These are phyloP conservation scores for Metroxylon sagu DNA, from an alignment of 176 grass and related monocot species.

Conservation along the genomic window DNA sequence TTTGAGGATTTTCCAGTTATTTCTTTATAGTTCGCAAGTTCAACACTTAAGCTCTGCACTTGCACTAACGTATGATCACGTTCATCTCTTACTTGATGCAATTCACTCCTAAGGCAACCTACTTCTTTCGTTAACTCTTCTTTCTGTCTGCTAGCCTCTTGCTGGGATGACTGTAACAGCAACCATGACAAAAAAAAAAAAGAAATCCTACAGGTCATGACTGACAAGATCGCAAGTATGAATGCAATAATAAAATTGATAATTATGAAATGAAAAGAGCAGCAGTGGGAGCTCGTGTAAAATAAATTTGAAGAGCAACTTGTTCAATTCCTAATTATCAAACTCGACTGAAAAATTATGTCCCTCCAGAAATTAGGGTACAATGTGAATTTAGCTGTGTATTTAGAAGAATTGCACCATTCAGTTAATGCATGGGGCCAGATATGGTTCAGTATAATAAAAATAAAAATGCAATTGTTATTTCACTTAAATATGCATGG, in stretches of 20 bases:
- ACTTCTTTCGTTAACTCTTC: conserved; percentile 69
- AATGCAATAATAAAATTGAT: neutral
- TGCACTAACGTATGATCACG: conserved; percentile 42
- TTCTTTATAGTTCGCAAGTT: conserved; percentile 40
- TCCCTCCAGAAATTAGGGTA: no score
- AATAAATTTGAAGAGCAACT: no score
- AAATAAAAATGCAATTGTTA: no score
- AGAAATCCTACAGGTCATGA: neutral
- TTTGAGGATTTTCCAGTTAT: conserved; percentile 27
- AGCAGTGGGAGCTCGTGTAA: no score
- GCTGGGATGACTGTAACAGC: conserved; percentile 47
- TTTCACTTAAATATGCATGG: no score
- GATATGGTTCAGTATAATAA: no score
- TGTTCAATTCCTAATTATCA: no score
- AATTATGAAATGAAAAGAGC: no score
- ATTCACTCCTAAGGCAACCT: conserved; percentile 49
- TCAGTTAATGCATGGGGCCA: no score
- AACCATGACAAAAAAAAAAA: conserved; percentile 8
- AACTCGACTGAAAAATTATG: no score
- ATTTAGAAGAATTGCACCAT: no score
- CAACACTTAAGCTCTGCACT: conserved; percentile 37
- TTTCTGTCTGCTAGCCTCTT: conserved; percentile 62
- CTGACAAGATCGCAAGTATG: neutral
- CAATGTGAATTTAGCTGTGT: no score
- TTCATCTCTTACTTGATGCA: conserved; percentile 65